These are phyloP conservation scores for Cyathus striatus DNA, from an alignment of 768 basidiomycete genomes.

Conservation along the genomic window DNA sequence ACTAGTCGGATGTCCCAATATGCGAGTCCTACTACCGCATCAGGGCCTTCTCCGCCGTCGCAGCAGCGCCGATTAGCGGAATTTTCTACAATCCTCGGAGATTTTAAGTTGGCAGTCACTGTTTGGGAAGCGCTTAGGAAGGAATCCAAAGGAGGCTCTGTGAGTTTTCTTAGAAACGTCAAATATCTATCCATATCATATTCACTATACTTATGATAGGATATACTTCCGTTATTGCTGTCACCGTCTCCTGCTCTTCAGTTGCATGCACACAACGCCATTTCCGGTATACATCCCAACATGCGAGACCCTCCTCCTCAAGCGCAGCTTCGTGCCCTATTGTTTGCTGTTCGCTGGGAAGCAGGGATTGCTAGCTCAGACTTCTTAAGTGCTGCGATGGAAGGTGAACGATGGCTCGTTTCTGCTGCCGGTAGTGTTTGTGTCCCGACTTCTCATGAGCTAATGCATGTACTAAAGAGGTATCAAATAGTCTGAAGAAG, in stretches of 20 bases:
- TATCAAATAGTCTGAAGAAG: conserved; percentile 87
- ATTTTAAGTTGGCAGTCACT: conserved; percentile 74
- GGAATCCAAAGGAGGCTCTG: conserved; percentile 84
- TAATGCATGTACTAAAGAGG: too few relatives aligned
- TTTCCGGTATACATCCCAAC: conserved; percentile 41
- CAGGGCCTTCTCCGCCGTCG: conserved; percentile 39
- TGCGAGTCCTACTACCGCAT: conserved; percentile 18
- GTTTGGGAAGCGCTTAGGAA: conserved; percentile 88
- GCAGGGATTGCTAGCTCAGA: conserved; percentile 51
- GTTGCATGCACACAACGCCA: conserved; percentile 57
- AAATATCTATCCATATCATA: neutral
- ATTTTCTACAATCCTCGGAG: conserved; percentile 89
- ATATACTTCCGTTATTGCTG: conserved; percentile 73
- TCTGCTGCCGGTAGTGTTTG: conserved; percentile 81
- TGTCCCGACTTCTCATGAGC: conserved; percentile 10
- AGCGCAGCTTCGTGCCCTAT: conserved; percentile 64
- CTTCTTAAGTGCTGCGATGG: conserved; percentile 51
- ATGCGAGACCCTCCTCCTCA: conserved; percentile 48
- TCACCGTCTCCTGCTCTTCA: conserved; percentile 59
- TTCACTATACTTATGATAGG: conserved; percentile 36
- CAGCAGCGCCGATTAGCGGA: conserved; percentile 90
- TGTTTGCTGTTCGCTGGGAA: conserved; percentile 76
- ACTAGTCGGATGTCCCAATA: conserved; percentile 31
- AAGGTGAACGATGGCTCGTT: conserved; percentile 83
- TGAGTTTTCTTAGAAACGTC: conserved; percentile 29